Evolutionary conservation across 176 grass and related monocot species (phyloP).

Genomic region (Dendrocalamus sinicus): DNA sequence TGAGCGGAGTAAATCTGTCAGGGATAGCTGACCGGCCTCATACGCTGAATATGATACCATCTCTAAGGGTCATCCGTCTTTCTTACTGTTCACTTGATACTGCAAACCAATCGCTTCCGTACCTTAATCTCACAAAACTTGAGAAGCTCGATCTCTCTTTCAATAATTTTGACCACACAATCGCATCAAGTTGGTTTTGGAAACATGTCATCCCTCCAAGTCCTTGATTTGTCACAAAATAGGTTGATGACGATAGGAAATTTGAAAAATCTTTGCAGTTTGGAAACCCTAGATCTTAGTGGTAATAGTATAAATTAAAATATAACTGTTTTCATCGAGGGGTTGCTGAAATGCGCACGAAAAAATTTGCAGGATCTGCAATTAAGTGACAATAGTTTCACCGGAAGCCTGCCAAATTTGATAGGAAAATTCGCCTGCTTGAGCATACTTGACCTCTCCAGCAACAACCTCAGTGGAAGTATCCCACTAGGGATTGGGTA

Average conservation of each 20-base stretch:
- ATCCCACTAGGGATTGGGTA: no score
- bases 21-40: background rate
- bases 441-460: background rate
- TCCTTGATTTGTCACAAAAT: background rate
- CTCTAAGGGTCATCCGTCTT: background rate
- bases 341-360: no score
- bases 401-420: constrained; percentile 19
- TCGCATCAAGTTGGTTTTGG: constrained; percentile 51
- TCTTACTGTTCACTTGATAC: background rate
- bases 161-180: constrained; percentile 8
- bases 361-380: no score
- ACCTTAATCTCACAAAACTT: no score
- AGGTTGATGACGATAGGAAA: background rate
- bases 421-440: constrained; percentile 5
- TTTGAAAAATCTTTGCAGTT: constrained; percentile 31
- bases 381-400: background rate
- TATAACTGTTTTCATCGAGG: no score
- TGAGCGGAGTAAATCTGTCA: no score
- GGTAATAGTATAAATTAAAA: no score
- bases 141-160: constrained; percentile 11
- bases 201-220: constrained; percentile 20
- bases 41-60: constrained; percentile 25
- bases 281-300: background rate
- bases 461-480: no score
- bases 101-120: background rate